Evolutionary conservation across 2,329 filamentous ascomycete genomes (phyloP).

Genomic region (Periconia digitata): DNA sequence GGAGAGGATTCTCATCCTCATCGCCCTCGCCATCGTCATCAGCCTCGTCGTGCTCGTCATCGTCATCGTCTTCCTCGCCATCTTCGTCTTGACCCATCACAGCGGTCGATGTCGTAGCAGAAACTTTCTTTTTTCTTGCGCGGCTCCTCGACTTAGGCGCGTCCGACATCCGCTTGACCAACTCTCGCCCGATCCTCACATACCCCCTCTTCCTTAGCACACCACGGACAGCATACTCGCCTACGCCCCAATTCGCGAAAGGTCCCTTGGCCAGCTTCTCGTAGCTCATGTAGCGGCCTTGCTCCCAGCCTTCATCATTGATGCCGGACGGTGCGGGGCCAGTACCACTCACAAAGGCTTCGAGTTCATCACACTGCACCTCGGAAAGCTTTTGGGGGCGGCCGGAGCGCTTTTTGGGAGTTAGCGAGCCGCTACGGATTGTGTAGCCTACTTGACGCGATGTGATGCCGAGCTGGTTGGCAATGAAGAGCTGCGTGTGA

Average conservation of each 20-base stretch:
- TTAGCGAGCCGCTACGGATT: background rate
- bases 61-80: background rate
- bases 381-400: background rate
- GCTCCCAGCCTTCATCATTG: background rate
- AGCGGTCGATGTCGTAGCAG: background rate
- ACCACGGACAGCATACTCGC: background rate
- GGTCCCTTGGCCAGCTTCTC: background rate
- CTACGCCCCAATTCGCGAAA: background rate
- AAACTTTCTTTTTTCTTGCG: background rate
- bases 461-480: background rate
- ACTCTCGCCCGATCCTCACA: background rate
- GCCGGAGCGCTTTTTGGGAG: background rate
- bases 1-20: no score
- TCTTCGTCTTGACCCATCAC: background rate
- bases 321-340: background rate
- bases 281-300: background rate
- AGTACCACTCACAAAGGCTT: background rate
- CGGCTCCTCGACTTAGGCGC: background rate
- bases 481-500: background rate
- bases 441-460: background rate
- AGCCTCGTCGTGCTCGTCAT: background rate
- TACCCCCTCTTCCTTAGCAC: background rate
- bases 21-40: background rate
- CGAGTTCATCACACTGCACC: background rate
- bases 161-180: background rate